Evolutionary conservation across 805 yeast genomes (phyloP).

Genomic region (Barnettozyma sucrosica): DNA sequence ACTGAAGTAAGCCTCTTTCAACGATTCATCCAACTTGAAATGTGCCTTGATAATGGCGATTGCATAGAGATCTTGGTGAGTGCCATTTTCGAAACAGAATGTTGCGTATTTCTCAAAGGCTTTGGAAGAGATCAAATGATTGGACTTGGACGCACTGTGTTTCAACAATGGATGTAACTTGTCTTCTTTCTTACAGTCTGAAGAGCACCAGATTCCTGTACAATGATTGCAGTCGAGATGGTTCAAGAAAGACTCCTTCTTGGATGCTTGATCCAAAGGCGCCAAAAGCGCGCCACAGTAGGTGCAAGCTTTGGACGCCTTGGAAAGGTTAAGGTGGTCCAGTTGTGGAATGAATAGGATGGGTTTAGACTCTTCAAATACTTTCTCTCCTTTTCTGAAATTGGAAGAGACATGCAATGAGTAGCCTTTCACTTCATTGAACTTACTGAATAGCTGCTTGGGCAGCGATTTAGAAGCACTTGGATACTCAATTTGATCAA

Average conservation of each 20-base stretch:
- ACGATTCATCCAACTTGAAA: slow-evolving; percentile 5
- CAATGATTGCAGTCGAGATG: slow-evolving; percentile 67
- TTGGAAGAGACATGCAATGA: slow-evolving; percentile 48
- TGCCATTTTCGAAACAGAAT: slow-evolving; percentile 57
- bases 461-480: slow-evolving; percentile 37
- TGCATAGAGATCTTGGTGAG: slow-evolving; percentile 53
- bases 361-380: slow-evolving; percentile 59
- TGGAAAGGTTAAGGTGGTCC: slow-evolving; percentile 54
- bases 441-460: slow-evolving; percentile 37
- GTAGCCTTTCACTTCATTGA: slow-evolving; percentile 53
- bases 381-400: slow-evolving; percentile 42
- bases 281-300: slow-evolving; percentile 49
- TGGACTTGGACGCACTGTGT: slow-evolving; percentile 42
- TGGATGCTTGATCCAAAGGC: slow-evolving; percentile 19
- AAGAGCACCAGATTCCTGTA: slow-evolving; percentile 65
- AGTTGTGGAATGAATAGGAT: slow-evolving; percentile 61
- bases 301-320: slow-evolving; percentile 62
- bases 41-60: slow-evolving; percentile 51
- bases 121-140: slow-evolving; percentile 31
- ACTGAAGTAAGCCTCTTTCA: slow-evolving; percentile 25
- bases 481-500: slow-evolving; percentile 37
- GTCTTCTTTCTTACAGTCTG: slow-evolving; percentile 50
- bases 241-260: slow-evolving; percentile 21
- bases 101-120: slow-evolving; percentile 38
- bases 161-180: slow-evolving; percentile 49